Evolutionary conservation across 2,329 filamentous ascomycete species (phyloP).

Genomic region (Emmonsia crescens): DNA sequence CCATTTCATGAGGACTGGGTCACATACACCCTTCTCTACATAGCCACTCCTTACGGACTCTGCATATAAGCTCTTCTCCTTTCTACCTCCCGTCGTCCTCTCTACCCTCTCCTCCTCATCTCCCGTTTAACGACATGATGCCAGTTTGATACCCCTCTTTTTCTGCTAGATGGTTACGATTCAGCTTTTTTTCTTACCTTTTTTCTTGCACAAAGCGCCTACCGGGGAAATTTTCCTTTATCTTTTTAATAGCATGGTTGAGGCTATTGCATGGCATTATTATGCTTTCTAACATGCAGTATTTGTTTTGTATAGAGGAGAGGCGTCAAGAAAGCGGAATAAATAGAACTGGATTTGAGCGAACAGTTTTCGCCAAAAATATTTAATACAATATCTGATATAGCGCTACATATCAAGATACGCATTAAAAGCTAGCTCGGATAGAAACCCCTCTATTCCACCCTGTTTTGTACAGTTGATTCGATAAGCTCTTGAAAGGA

Average conservation of each 20-base stretch:
- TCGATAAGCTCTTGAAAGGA: background rate
- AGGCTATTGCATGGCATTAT: too few species aligned
- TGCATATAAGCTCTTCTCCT: background rate
- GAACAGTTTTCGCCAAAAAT: background rate
- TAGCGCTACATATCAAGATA: background rate
- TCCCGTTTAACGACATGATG: background rate
- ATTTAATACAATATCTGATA: background rate
- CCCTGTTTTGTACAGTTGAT: background rate
- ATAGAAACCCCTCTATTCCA: background rate
- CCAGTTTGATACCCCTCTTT: background rate
- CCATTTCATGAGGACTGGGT: background rate
- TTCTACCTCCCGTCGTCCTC: too few species aligned
- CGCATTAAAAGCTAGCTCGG: background rate
- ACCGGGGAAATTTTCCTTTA: background rate
- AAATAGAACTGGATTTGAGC: background rate
- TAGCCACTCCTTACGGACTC: background rate
- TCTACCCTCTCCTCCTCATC: background rate
- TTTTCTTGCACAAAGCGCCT: background rate
- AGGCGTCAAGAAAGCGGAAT: background rate
- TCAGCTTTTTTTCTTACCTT: background rate
- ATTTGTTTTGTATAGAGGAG: background rate
- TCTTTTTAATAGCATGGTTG: background rate
- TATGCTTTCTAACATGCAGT: background rate
- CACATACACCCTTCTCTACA: background rate
- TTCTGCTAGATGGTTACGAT: background rate